A percentile compares a stretch with the other conserved stretches of the same genome.
Evolutionary conservation across 2,329 filamentous ascomycete genomes (phyloP).

Genomic region (Calonectria montana): DNA sequence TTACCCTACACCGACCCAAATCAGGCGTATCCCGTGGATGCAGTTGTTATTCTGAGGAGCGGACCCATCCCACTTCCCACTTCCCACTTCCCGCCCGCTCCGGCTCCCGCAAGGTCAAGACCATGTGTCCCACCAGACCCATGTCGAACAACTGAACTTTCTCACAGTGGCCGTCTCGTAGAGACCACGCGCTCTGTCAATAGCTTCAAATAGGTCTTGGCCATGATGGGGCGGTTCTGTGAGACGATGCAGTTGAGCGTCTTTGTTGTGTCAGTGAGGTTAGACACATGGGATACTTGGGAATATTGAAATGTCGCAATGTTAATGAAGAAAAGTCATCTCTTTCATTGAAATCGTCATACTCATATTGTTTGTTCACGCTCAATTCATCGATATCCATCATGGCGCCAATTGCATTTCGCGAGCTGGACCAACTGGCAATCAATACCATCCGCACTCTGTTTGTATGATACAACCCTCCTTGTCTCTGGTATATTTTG

Average conservation of each 20-base stretch:
- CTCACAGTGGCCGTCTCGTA: no score
- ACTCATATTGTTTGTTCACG: not conserved
- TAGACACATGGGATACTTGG: not conserved
- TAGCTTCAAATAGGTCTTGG: not conserved
- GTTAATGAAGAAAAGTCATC: not conserved
- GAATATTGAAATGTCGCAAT: not conserved
- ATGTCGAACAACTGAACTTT: no score
- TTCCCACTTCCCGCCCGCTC: no score
- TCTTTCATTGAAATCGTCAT: not conserved
- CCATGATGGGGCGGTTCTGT: not conserved
- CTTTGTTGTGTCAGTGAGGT: not conserved
- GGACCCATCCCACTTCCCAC: no score
- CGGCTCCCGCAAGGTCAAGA: no score
- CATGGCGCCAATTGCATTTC: not conserved
- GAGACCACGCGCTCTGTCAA: no score
- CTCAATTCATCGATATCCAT: not conserved
- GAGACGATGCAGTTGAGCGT: not conserved
- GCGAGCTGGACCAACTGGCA: constrained; percentile 85
- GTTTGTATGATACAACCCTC: constrained; percentile 75
- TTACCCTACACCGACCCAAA: no score
- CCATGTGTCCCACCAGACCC: no score
- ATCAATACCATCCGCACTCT: constrained; percentile 99
- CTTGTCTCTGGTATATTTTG: constrained; percentile 23
- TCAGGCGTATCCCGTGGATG: no score
- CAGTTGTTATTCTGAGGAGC: no score